Percentiles rank a stretch among this genome's conserved stretches.
These are phyloP conservation scores for Penicillium sclerotiorum DNA, from an alignment of 2,329 filamentous ascomycete species.

Conservation along the genomic window DNA sequence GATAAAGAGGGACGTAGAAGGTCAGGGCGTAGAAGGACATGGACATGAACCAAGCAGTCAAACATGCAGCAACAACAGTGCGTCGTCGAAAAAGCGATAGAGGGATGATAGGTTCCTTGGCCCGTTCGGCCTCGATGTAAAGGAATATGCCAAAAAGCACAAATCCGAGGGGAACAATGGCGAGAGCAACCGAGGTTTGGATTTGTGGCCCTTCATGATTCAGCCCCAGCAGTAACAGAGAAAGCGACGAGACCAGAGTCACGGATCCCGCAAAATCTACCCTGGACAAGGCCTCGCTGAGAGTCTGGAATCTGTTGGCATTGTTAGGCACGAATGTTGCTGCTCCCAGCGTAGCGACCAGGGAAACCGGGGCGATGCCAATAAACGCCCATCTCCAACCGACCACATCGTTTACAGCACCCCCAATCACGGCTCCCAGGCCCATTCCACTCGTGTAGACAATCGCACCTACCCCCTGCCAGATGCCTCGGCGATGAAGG, in stretches of 20 bases:
- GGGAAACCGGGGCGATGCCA: slow-evolving; percentile 15
- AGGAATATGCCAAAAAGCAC: slow-evolving; percentile 9
- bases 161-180: slow-evolving; percentile 1
- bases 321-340: slow-evolving; percentile 11
- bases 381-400: slow-evolving; percentile 21
- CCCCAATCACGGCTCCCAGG: slow-evolving; percentile 16
- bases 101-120: slow-evolving; percentile 18
- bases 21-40: slow-evolving; percentile 13
- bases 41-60: slow-evolving; percentile 19
- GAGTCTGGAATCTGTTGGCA: background rate
- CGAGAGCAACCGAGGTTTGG: background rate
- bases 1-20: slow-evolving; percentile 18
- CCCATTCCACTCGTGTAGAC: slow-evolving; percentile 16
- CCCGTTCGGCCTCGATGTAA: slow-evolving; percentile 13
- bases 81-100: slow-evolving; percentile 14
- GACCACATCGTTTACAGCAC: slow-evolving; percentile 13
- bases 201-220: slow-evolving; percentile 13
- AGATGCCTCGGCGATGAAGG: slow-evolving; percentile 10
- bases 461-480: slow-evolving; percentile 13
- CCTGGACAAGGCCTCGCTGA: slow-evolving; percentile 5
- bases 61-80: slow-evolving; percentile 15
- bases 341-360: slow-evolving; percentile 8
- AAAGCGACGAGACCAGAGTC: slow-evolving; percentile 16
- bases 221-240: slow-evolving; percentile 12
- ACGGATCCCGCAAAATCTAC: slow-evolving; percentile 15